phyloP scores from a whole-genome alignment of 768 basidiomycete genomes.

The Suillus cothurnatus region DNA sequence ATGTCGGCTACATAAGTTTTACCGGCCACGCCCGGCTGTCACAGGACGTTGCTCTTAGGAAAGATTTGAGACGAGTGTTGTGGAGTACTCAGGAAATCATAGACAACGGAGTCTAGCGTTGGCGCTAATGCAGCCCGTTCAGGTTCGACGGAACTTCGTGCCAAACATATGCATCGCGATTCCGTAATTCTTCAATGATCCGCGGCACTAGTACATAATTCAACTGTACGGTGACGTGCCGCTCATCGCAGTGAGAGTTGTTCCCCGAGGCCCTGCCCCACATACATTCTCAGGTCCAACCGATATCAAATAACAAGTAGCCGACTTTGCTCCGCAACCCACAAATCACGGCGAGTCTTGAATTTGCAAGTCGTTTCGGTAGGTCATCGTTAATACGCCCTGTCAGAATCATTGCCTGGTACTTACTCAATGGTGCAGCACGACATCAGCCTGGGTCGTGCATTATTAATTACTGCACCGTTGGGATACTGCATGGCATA shows the following conservation, averaged over 20 bases:
- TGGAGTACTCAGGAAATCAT: background rate
- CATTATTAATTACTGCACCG: background rate
- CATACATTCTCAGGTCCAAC: background rate
- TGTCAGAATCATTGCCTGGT: background rate
- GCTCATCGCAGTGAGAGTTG: background rate
- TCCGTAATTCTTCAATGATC: background rate
- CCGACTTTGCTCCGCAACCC: background rate
- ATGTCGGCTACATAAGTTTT: background rate
- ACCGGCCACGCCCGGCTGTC: background rate
- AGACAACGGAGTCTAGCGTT: background rate
- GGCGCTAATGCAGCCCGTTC: background rate
- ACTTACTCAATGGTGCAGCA: background rate
- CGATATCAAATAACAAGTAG: background rate
- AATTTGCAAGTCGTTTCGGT: background rate
- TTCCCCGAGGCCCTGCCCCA: conserved; percentile 2
- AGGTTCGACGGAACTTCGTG: background rate
- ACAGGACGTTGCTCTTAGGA: background rate
- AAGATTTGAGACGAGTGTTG: background rate
- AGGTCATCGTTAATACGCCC: background rate
- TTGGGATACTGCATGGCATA: background rate
- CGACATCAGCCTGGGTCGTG: background rate
- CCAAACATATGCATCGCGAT: background rate
- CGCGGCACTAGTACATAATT: background rate
- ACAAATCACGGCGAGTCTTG: background rate
- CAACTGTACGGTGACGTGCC: background rate